Conservation (phyloP, 352 stramenopile species). For the Phytophthora cryptogea region DNA sequence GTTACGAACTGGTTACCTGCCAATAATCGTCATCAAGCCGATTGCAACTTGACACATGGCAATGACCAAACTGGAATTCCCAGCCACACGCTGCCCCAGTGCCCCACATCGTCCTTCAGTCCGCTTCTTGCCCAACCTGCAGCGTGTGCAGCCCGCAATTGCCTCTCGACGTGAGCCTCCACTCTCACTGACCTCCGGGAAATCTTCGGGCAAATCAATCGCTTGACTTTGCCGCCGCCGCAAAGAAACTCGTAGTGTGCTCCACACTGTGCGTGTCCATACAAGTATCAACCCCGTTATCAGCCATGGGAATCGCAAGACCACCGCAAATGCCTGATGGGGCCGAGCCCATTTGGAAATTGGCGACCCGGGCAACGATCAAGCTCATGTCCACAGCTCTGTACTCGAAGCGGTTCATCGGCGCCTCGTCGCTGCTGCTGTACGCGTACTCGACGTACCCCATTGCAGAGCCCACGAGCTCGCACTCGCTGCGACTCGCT, state of each 20-base stretch:
- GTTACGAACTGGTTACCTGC: constrained; percentile 14
- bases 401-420: constrained; percentile 40
- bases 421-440: constrained; percentile 28
- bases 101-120: too few relatives aligned
- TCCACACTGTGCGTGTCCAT: too few relatives aligned
- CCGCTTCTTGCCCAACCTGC: too few relatives aligned
- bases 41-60: background rate
- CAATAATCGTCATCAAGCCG: constrained; percentile 17
- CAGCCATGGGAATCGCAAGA: background rate
- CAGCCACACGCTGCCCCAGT: background rate
- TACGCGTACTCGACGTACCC: constrained; percentile 52
- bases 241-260: constrained; percentile 16
- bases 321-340: constrained; percentile 6
- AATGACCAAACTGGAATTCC: constrained; percentile 9
- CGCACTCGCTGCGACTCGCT: constrained; percentile 59
- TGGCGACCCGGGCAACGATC: constrained; percentile 21
- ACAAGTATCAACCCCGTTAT: too few relatives aligned
- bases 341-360: constrained; percentile 39
- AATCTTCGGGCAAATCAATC: constrained; percentile 9
- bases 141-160: too few relatives aligned
- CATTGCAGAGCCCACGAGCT: constrained; percentile 62
- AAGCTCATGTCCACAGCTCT: constrained; percentile 38
- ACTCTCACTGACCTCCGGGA: too few relatives aligned
- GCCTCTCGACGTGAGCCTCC: too few relatives aligned
- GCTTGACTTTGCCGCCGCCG: background rate